Evolutionary conservation across 2,329 filamentous ascomycete species (phyloP).

Genomic region (Coleophoma cylindrospora): DNA sequence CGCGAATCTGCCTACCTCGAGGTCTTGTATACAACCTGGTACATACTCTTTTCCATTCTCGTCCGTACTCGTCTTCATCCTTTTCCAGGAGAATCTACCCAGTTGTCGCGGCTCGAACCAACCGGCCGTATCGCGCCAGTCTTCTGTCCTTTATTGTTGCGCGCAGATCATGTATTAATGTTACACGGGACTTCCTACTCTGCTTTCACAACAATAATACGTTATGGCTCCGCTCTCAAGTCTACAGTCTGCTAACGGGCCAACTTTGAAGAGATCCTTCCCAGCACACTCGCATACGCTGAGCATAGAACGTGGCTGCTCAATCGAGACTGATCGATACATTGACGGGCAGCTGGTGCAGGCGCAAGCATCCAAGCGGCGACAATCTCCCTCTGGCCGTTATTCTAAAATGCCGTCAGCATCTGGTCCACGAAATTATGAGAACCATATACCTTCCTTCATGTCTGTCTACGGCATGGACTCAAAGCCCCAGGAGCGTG

Average conservation of each 20-base stretch:
- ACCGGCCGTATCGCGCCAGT: conserved; percentile 7
- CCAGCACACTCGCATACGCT: conserved; percentile 12
- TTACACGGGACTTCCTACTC: conserved; percentile 3
- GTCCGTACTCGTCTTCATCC: conserved; percentile 5
- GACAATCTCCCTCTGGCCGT: conserved; percentile 1
- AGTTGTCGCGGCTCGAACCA: conserved; percentile 3
- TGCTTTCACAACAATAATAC: conserved; percentile 1
- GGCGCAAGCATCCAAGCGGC: conserved; percentile 10
- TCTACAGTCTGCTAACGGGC: conserved; percentile 21
- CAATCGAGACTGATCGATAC: conserved; percentile 3
- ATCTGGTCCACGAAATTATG: conserved; percentile 54
- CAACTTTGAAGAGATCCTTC: conserved; percentile 22
- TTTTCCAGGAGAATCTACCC: conserved; percentile 2
- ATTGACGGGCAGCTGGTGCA: conserved; percentile 7
- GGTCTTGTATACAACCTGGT: conserved; percentile 18
- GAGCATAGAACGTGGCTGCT: conserved; percentile 11
- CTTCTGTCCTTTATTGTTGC: conserved; percentile 4
- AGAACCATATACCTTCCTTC: conserved; percentile 70
- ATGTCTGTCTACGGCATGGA: conserved; percentile 72
- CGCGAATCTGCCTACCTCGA: conserved; percentile 6
- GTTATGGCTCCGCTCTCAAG: conserved; percentile 17
- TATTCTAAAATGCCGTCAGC: conserved; percentile 53
- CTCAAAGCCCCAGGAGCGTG: conserved; percentile 22
- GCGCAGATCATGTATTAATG: conserved; percentile 10
- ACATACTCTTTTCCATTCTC: conserved; percentile 13